Evolutionary conservation across 768 basidiomycete genomes (phyloP), one percentile per base, ranked within the genome.

Genomic region (Mrakia gelida): DNA sequence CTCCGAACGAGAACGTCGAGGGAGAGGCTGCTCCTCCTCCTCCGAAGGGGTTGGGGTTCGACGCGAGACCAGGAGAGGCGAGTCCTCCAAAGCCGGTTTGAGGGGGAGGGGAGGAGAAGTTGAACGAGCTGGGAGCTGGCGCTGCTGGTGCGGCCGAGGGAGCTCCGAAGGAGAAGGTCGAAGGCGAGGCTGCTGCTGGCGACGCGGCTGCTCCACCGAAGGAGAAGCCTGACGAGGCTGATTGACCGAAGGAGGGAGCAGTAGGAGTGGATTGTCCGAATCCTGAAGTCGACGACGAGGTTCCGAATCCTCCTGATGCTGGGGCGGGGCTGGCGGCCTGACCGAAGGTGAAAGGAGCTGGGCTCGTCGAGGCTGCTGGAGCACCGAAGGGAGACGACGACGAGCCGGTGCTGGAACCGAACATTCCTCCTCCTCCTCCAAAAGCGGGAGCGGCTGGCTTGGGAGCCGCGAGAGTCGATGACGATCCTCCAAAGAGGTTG

Each of bases 341-440:
- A 63, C 74, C 74, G 43, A 75, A 75, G n/a, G 74, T 43, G 62
- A 75, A 75, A 6, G 74, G 38, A 26, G 74, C 59, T 13, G 74
- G 63, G 15, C 56, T 49, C 38, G 74, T 23, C n/a, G 56, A 28
- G 15, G 56, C 23, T 3, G 74, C 62, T 34, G 74, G 38, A 34
- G 74, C 41, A 21, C 71, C 71, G 49, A 72, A 72, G 71, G 71
- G 52, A 21, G 52, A 72, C 13, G 65, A 67, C 38, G 65, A 32
- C 1, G 67, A 1, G 65, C 30, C n/a, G 16, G 41, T 38, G 32
- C 67, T 41, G 34, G 34, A 34, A 26, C 67, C 67, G 38, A 70
- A 70, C 67, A 70, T 70, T 8, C 34, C 34, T 41, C 34, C 34
- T 41, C 34, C 34, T 11, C 38, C 34, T 45, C 67, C 67, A 26